These are phyloP conservation scores for Salix caprea DNA, from an alignment of 345 rosid species.

Conservation along the genomic window DNA sequence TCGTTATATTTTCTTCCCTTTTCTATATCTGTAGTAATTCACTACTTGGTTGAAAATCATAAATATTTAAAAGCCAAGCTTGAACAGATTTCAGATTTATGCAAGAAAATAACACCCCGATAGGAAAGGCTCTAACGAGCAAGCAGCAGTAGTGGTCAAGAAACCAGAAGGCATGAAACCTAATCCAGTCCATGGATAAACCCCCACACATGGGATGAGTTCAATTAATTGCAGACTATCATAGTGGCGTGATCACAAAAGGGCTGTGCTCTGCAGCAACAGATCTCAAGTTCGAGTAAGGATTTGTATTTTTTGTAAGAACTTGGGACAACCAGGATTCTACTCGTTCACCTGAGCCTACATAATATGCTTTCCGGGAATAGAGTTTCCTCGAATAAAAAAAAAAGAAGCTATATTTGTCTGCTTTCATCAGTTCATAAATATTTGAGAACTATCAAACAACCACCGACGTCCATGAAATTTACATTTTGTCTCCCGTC, in stretches of 20 bases:
- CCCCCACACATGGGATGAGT: background rate
- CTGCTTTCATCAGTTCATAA: background rate
- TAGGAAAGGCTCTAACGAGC: background rate
- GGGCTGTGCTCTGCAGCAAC: accelerated
- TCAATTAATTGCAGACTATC: background rate
- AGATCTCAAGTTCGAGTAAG: no score
- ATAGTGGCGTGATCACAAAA: no score
- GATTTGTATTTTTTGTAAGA: accelerated
- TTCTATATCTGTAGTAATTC: background rate
- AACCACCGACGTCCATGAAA: background rate
- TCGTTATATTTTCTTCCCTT: no score
- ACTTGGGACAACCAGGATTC: accelerated
- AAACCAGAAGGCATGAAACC: background rate
- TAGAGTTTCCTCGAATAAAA: accelerated
- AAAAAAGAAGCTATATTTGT: no score
- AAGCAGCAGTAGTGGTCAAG: background rate
- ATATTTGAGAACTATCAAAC: background rate
- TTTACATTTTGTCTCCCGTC: background rate
- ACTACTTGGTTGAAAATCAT: no score
- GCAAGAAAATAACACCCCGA: background rate
- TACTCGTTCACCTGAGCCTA: accelerated
- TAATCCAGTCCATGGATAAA: background rate
- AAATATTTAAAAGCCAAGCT: no score
- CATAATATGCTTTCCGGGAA: no score
- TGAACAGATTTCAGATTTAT: no score